phyloP scores from a whole-genome alignment of 2,329 filamentous ascomycete genomes.

The Simplicillium aogashimaense region DNA sequence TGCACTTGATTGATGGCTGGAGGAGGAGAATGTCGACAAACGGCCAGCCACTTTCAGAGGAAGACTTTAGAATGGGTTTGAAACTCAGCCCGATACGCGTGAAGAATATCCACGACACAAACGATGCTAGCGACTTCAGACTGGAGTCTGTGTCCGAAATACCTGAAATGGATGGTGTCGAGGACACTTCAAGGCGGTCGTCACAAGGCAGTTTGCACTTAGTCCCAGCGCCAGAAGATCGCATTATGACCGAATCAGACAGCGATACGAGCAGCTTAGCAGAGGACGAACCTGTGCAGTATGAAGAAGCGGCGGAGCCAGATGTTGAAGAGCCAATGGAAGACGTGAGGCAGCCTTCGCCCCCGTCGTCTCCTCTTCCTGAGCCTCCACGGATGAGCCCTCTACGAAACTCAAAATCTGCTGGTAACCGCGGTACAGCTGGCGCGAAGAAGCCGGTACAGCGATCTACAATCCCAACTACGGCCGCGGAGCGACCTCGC shows the following conservation, averaged over 20 bases:
- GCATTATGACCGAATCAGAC: slow-evolving; percentile 21
- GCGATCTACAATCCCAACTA: neutral
- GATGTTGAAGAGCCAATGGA: slow-evolving; percentile 21
- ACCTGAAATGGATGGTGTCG: neutral
- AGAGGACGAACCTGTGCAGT: slow-evolving; percentile 30
- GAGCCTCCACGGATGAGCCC: slow-evolving; percentile 38
- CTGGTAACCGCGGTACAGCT: slow-evolving; percentile 34
- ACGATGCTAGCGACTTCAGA: slow-evolving; percentile 8
- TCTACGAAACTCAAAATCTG: slow-evolving; percentile 39
- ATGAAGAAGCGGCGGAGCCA: slow-evolving; percentile 25
- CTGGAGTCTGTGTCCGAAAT: slow-evolving; percentile 2
- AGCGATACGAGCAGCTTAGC: slow-evolving; percentile 32
- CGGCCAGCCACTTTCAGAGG: slow-evolving; percentile 59
- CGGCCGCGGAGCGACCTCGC: too few relatives aligned
- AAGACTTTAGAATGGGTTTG: slow-evolving; percentile 59
- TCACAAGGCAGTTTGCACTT: slow-evolving; percentile 28
- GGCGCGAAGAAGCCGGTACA: slow-evolving; percentile 1
- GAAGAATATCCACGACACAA: slow-evolving; percentile 38
- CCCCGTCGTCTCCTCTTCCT: slow-evolving; percentile 32
- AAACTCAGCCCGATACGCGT: slow-evolving; percentile 50
- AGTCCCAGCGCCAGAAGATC: slow-evolving; percentile 23
- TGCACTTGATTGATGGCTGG: slow-evolving; percentile 88
- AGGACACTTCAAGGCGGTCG: neutral
- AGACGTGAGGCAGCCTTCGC: too few relatives aligned
- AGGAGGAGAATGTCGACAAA: slow-evolving; percentile 66